Conservation (phyloP, 2,329 filamentous ascomycete genomes). For the Fusarium sp. region DNA sequence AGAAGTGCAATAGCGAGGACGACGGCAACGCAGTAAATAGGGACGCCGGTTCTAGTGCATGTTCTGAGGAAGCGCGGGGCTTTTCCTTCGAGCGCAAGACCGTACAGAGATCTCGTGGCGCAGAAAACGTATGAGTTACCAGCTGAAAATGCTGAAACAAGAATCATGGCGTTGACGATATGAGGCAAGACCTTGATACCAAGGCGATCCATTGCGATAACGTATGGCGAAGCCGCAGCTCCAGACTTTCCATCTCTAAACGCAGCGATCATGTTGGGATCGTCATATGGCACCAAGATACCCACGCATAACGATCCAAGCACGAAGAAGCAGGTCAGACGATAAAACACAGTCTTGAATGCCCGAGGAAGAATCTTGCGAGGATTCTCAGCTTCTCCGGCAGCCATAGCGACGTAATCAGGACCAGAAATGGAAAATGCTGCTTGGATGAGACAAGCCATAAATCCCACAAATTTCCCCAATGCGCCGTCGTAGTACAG, state of each 20-base stretch:
- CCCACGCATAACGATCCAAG: constrained; percentile 79
- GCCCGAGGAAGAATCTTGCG: constrained; percentile 76
- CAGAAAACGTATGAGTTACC: constrained; percentile 75
- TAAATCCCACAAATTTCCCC: constrained; percentile 75
- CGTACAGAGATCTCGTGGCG: constrained; percentile 75
- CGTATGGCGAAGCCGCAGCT: constrained; percentile 75
- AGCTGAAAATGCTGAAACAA: constrained; percentile 74
- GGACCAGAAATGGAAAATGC: constrained; percentile 76
- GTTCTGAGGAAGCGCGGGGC: constrained; percentile 69
- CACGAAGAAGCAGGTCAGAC: constrained; percentile 80
- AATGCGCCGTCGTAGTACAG: constrained; percentile 72
- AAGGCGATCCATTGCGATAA: constrained; percentile 75
- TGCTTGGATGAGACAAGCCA: constrained; percentile 79
- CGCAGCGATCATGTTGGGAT: constrained; percentile 69
- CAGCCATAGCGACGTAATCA: constrained; percentile 76
- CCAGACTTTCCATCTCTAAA: constrained; percentile 70
- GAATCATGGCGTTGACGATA: constrained; percentile 78
- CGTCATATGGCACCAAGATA: constrained; percentile 77
- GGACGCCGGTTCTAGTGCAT: constrained; percentile 74
- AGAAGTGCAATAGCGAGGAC: constrained; percentile 77
- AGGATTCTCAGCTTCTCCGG: constrained; percentile 78
- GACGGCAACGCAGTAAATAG: constrained; percentile 76
- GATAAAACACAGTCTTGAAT: constrained; percentile 83
- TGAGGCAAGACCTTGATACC: constrained; percentile 73
- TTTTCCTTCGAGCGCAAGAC: constrained; percentile 75